Evolutionary conservation across 202 grass and related monocot species (phyloP), one percentile per base, ranked within the genome.

Genomic region (Brachypodium distachyon): DNA sequence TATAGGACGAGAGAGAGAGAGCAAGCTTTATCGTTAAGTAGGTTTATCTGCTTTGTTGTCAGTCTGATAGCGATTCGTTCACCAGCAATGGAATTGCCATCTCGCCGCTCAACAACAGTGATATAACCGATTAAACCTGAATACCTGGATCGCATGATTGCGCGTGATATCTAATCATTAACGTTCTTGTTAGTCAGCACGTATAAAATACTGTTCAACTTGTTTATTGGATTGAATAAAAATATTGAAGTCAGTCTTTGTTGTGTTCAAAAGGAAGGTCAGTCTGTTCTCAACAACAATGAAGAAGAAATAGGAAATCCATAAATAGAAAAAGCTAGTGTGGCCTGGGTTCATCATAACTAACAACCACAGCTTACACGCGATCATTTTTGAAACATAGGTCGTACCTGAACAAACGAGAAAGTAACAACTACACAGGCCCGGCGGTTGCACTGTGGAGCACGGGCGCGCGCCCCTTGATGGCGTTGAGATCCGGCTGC

Each of bases 1-100:
- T 59, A 27, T 17, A 78, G 67, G 66, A 21, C 26, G 73, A 72
- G 4, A 10, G 2, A 37, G 73, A 72, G 4, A 10, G 2, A 37
- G 11, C 32, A 59, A 16, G 79, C 51, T 68, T 74, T 69, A 61
- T 54, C 65, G 58, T 70, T 57, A 52, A 71, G 36, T 61, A 61
- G 52, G 41, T 4, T 81, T 81, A 81, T 81, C 78, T 61, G 21
- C 41, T 50, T 29, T 16, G 36, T 61, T 70, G 9, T 31, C 33
- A 16, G 70, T 6, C 52, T 37, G 71, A 86, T 7, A 69, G 72
- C 37, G 8, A 23, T 39, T 54, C 71, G 8, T 38, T 68, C 71
- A 86, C 60, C 80, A 62, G 75, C 75, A 75, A 18, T 47, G 29
- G 27, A 83, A 79, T 70, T 54, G 43, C 21, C 53, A 27, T 48